Percentiles rank a stretch among this genome's conserved stretches.
Conservation (phyloP, 78 protist species). For the Speleostelium caveatum region DNA sequence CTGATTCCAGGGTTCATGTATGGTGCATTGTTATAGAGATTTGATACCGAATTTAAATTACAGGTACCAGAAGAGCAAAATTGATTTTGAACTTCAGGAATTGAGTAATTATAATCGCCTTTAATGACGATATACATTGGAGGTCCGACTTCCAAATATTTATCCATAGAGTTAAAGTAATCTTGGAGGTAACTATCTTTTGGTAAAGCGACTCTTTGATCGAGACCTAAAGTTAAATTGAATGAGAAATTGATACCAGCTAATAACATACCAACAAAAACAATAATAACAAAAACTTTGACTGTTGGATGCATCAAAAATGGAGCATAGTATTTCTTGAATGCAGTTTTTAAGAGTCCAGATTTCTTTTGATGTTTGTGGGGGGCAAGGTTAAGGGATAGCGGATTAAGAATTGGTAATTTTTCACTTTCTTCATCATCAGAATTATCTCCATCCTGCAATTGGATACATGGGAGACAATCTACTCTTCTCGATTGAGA, state of each 20-base stretch:
- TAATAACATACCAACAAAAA: constrained; percentile 29
- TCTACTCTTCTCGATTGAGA: constrained; percentile 68
- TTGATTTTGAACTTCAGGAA: neutral
- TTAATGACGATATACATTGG: constrained; percentile 84
- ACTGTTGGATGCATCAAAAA: constrained; percentile 43
- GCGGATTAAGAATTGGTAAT: neutral
- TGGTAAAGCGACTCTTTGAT: constrained; percentile 86
- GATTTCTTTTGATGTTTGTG: constrained; percentile 18
- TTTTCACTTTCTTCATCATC: constrained; percentile 51
- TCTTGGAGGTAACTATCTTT: constrained; percentile 76
- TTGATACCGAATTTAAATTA: constrained; percentile 27
- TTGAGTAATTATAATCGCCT: constrained; percentile 42
- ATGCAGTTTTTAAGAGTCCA: constrained; percentile 12
- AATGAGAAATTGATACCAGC: constrained; percentile 29
- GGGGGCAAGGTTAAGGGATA: neutral
- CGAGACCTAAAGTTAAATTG: constrained; percentile 78
- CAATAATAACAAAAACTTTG: constrained; percentile 14
- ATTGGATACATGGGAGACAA: constrained; percentile 73
- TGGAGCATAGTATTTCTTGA: constrained; percentile 62
- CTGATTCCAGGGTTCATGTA: constrained; percentile 39
- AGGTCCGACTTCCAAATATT: constrained; percentile 79
- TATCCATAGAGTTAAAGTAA: constrained; percentile 63
- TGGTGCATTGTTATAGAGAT: constrained; percentile 49
- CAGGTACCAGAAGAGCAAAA: constrained; percentile 40
- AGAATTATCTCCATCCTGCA: constrained; percentile 39